phyloP scores from a whole-genome alignment of 768 basidiomycete genomes.

The Dentipellis fragilis region DNA sequence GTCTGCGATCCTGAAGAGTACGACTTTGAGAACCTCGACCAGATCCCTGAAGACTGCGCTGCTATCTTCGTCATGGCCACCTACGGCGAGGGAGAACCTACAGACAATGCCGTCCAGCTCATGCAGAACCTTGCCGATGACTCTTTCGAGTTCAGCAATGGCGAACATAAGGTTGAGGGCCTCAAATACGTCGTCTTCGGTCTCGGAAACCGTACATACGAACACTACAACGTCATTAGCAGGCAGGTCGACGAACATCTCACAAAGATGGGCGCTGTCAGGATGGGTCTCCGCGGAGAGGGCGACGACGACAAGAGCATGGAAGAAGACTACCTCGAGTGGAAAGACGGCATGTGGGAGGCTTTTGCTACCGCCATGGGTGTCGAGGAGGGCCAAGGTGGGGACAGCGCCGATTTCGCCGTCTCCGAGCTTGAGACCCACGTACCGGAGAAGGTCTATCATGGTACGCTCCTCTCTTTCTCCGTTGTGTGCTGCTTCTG shows the following conservation, averaged over 20 bases:
- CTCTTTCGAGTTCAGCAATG: conserved; percentile 79
- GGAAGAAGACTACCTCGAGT: conserved; percentile 99
- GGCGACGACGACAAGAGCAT: conserved; percentile 99
- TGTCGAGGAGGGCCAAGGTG: conserved; percentile 94
- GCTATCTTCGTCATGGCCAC: conserved; percentile 97
- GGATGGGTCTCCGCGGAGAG: conserved; percentile 87
- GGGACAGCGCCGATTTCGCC: conserved; percentile 87
- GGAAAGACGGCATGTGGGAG: conserved; percentile 98
- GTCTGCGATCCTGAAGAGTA: conserved; percentile 99
- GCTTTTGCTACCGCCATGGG: conserved; percentile 72
- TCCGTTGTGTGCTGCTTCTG: not conserved
- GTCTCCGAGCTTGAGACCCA: conserved; percentile 69
- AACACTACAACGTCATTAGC: conserved; percentile 91
- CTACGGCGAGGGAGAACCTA: conserved; percentile 98
- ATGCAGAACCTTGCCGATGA: conserved; percentile 88
- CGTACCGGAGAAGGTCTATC: conserved; percentile 83
- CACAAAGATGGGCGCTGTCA: conserved; percentile 67
- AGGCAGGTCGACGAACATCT: conserved; percentile 68
- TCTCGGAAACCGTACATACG: conserved; percentile 89
- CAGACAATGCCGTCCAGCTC: conserved; percentile 92
- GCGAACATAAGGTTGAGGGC: conserved; percentile 63
- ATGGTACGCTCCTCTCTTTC: conserved; percentile 38
- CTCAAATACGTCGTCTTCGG: conserved; percentile 94
- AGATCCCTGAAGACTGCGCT: conserved; percentile 76
- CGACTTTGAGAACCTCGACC: conserved; percentile 93